These are phyloP conservation scores for Lodderomyces metapsilosis DNA, from an alignment of 1,139 yeast genomes.

Conservation along the genomic window DNA sequence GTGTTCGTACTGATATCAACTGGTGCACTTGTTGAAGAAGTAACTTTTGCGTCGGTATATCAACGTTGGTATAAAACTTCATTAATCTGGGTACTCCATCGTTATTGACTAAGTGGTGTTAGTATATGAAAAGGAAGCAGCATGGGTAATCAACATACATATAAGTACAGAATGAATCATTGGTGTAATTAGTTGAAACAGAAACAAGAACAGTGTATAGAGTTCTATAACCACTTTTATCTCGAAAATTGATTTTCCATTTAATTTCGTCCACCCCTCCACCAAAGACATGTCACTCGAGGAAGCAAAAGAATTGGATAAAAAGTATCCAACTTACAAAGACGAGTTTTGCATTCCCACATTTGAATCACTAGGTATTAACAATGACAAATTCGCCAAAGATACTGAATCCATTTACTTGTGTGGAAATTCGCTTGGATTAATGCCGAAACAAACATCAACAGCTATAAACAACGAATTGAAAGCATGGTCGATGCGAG, in stretches of 20 bases:
- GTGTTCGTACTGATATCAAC: constrained; percentile 62
- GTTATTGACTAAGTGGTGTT: constrained; percentile 61
- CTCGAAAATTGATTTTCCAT: too few relatives aligned
- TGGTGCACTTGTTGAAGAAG: constrained; percentile 74
- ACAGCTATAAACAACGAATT: constrained; percentile 63
- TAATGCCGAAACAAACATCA: constrained; percentile 72
- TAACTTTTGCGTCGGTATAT: constrained; percentile 69
- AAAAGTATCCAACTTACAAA: constrained; percentile 32
- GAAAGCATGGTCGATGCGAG: constrained; percentile 77
- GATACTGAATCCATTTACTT: constrained; percentile 51
- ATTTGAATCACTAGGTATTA: constrained; percentile 49
- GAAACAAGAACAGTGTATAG: too few relatives aligned
- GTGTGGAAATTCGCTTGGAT: constrained; percentile 89
- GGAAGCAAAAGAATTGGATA: constrained; percentile 31
- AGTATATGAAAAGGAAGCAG: constrained; percentile 2
- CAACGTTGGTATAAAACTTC: constrained; percentile 91
- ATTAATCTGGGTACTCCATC: constrained; percentile 89
- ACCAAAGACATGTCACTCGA: constrained; percentile 13
- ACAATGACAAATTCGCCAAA: constrained; percentile 16
- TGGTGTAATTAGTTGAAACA: too few relatives aligned
- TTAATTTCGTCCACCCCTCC: background rate
- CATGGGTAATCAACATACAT: constrained; percentile 47
- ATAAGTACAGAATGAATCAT: constrained; percentile 92
- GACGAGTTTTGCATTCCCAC: constrained; percentile 61
- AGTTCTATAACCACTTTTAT: too few relatives aligned